Conservation (phyloP, 2,329 filamentous ascomycete genomes). For the Epichloe hybrida region DNA sequence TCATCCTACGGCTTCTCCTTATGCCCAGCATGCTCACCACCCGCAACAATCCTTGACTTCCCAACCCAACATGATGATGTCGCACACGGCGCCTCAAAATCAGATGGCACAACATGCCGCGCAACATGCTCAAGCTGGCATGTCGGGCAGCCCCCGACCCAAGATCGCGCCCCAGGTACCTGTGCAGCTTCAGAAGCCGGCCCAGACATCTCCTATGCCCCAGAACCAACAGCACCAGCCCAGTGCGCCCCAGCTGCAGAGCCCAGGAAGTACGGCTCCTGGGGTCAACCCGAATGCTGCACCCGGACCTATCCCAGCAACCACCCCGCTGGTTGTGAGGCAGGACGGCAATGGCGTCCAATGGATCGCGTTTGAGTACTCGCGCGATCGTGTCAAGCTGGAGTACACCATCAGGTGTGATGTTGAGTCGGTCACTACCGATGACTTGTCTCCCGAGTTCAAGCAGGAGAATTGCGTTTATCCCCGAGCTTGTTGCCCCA, state of each 20-base stretch:
- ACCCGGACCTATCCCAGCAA: slow-evolving; percentile 90
- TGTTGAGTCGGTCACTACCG: slow-evolving; percentile 89
- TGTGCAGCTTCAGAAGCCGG: slow-evolving; percentile 44
- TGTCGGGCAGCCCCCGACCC: slow-evolving; percentile 47
- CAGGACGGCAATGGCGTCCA: slow-evolving; percentile 95
- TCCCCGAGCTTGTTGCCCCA: slow-evolving; percentile 82
- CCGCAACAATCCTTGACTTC: slow-evolving; percentile 42
- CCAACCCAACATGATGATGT: slow-evolving; percentile 55
- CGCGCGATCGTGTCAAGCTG: slow-evolving; percentile 94
- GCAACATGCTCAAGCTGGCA: slow-evolving; percentile 38
- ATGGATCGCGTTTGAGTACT: slow-evolving; percentile 99
- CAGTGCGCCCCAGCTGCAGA: slow-evolving; percentile 25
- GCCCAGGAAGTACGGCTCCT: slow-evolving; percentile 22
- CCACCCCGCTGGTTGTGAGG: slow-evolving; percentile 82
- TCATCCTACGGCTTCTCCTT: slow-evolving; percentile 46
- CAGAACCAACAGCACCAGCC: slow-evolving; percentile 25
- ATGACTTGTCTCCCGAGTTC: slow-evolving; percentile 74
- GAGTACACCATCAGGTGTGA: slow-evolving; percentile 98
- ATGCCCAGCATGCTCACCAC: slow-evolving; percentile 41
- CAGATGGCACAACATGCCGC: slow-evolving; percentile 45
- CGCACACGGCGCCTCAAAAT: slow-evolving; percentile 42
- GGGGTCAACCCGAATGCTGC: slow-evolving; percentile 80
- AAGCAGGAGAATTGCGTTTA: slow-evolving; percentile 98
- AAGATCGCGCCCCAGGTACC: slow-evolving; percentile 51
- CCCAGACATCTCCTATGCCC: slow-evolving; percentile 29